These are phyloP conservation scores for Hericium alpestre DNA, from an alignment of 768 basidiomycete species.

Conservation along the genomic window DNA sequence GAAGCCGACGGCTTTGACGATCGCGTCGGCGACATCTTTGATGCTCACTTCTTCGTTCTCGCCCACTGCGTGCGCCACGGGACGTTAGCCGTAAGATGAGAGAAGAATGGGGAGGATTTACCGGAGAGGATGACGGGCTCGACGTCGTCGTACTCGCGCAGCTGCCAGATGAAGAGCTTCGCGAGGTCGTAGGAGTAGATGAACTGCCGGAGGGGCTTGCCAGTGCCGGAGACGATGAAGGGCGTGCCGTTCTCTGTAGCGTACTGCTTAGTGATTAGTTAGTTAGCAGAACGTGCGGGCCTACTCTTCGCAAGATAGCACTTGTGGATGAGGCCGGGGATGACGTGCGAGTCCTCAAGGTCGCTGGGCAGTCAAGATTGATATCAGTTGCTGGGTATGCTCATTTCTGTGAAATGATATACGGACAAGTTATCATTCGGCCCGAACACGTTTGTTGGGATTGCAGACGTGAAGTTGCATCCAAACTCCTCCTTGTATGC, in stretches of 20 bases:
- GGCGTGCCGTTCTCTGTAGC: slow-evolving; percentile 65
- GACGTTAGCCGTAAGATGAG: too few relatives aligned
- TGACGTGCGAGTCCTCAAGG: slow-evolving; percentile 85
- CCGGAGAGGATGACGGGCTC: slow-evolving; percentile 90
- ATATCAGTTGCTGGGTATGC: too few relatives aligned
- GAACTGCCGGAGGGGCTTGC: slow-evolving; percentile 89
- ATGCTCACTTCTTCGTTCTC: slow-evolving; percentile 94
- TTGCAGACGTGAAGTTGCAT: slow-evolving; percentile 90
- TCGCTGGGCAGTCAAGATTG: slow-evolving; percentile 36
- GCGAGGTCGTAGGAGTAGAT: slow-evolving; percentile 95
- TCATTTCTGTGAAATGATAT: background rate
- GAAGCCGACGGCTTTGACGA: slow-evolving; percentile 77
- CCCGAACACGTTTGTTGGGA: slow-evolving; percentile 96
- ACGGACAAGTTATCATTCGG: slow-evolving; percentile 86
- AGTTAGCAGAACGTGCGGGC: slow-evolving; percentile 12
- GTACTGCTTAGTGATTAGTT: background rate
- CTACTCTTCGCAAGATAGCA: slow-evolving; percentile 85
- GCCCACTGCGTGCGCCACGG: slow-evolving; percentile 41
- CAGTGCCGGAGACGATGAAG: slow-evolving; percentile 79
- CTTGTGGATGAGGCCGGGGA: slow-evolving; percentile 88
- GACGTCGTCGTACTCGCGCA: slow-evolving; percentile 84
- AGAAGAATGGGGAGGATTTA: slow-evolving; percentile 14
- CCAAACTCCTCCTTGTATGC: slow-evolving; percentile 96
- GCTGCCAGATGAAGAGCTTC: slow-evolving; percentile 87
- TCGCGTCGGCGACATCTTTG: slow-evolving; percentile 81